Percentiles rank a stretch among this genome's conserved stretches.
phyloP scores from a whole-genome alignment of 306 rosid genomes.

The Lathyrus aphaca region DNA sequence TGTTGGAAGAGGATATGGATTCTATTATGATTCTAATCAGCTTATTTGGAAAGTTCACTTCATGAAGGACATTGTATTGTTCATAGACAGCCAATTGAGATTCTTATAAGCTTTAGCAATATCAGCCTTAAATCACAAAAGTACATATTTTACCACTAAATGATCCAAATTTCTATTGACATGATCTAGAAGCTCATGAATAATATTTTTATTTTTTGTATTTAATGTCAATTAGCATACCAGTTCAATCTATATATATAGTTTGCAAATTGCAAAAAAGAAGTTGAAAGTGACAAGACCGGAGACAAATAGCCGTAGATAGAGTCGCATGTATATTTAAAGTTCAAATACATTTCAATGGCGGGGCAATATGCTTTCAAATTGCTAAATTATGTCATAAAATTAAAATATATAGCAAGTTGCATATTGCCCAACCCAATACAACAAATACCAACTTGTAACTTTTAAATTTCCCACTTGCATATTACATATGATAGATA shows the following conservation, averaged over 20 bases:
- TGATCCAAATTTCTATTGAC: too few species aligned
- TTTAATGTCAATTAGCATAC: conserved; percentile 6
- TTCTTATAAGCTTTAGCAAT: too few species aligned
- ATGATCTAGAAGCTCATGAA: too few species aligned
- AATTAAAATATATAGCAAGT: conserved; percentile 29
- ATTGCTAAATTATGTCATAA: not conserved
- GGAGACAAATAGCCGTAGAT: conserved; percentile 7
- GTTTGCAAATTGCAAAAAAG: conserved; percentile 1
- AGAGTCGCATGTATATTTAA: conserved; percentile 19
- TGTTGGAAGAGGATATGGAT: too few species aligned
- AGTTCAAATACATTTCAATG: conserved; percentile 14
- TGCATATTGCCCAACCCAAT: conserved; percentile 32
- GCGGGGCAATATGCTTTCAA: conserved; percentile 24
- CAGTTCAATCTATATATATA: conserved; percentile 3
- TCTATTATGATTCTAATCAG: too few species aligned
- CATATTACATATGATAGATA: conserved; percentile 2
- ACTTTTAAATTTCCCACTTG: conserved; percentile 28
- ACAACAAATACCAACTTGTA: conserved; percentile 35
- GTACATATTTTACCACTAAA: too few species aligned
- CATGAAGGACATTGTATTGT: too few species aligned
- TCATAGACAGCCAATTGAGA: too few species aligned
- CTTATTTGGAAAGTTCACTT: too few species aligned
- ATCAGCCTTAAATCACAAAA: too few species aligned
- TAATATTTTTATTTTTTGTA: not conserved
- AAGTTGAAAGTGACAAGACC: conserved; percentile 36